These are phyloP conservation scores for Camellia oleifera DNA, from an alignment of 179 eudicot species.

Conservation along the genomic window DNA sequence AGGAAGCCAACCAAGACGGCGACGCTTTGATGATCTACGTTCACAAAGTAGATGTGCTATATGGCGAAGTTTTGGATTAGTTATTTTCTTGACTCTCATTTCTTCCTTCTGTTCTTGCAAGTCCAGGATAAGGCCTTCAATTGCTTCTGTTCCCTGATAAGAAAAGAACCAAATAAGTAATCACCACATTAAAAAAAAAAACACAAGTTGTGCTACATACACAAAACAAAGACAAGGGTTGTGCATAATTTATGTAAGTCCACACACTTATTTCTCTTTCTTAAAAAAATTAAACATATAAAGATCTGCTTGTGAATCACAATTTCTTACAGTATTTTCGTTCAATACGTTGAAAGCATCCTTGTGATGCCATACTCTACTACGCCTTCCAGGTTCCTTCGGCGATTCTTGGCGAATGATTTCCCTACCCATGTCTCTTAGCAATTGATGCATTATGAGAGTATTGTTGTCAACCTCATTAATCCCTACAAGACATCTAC, in stretches of 20 bases:
- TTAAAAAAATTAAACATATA: no score
- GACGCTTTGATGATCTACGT: not conserved
- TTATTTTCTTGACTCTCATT: not conserved
- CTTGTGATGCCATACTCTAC: slow-evolving; percentile 12
- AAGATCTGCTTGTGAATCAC: not conserved
- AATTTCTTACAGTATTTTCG: not conserved
- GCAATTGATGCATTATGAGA: slow-evolving; percentile 18
- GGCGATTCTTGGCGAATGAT: slow-evolving; percentile 1
- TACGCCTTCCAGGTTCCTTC: not conserved
- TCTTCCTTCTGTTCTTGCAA: not conserved
- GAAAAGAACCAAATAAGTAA: not conserved
- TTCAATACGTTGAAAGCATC: not conserved
- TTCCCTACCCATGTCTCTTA: slow-evolving; percentile 16
- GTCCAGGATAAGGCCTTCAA: slow-evolving; percentile 4
- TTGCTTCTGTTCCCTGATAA: slow-evolving; percentile 4
- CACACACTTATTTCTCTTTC: no score
- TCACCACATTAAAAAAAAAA: not conserved
- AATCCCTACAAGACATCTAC: not conserved
- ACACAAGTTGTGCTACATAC: not conserved
- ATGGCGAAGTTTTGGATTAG: not conserved
- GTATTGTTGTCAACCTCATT: not conserved
- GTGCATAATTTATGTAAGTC: no score
- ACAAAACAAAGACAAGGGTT: not conserved
- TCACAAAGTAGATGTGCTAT: no score
- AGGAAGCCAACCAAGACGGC: not conserved